Conservation (phyloP, 2,329 filamentous ascomycete genomes). For the Aspergillus sp. region DNA sequence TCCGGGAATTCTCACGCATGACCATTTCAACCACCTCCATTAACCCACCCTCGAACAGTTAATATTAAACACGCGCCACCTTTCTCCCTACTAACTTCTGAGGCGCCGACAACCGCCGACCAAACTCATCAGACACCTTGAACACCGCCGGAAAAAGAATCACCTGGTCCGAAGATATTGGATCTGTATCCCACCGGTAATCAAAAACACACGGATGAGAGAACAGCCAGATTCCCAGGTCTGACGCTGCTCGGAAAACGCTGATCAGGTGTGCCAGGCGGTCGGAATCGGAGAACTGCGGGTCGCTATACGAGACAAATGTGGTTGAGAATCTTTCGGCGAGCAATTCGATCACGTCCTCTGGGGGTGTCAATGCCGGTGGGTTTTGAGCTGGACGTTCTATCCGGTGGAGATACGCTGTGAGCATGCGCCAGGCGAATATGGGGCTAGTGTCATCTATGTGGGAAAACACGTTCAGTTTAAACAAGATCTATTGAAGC, state of each 20-base stretch:
- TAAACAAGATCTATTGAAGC: not conserved
- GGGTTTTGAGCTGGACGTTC: not conserved
- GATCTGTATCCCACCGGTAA: conserved; percentile 15
- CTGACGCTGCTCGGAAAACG: conserved; percentile 19
- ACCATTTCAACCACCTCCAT: not conserved
- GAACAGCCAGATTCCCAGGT: conserved; percentile 29
- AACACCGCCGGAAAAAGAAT: conserved; percentile 19
- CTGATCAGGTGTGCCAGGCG: conserved; percentile 20
- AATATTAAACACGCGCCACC: conserved; percentile 4
- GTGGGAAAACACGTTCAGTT: not conserved
- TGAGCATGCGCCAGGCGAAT: conserved; percentile 32
- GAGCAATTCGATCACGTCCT: conserved; percentile 1
- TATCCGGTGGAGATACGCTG: conserved; percentile 17
- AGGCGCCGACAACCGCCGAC: conserved; percentile 10
- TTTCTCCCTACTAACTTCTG: conserved; percentile 18
- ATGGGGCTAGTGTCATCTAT: conserved; percentile 14
- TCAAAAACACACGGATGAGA: conserved; percentile 26
- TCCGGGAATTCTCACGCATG: too few species aligned
- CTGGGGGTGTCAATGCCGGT: not conserved
- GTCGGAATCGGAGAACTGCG: conserved; percentile 12
- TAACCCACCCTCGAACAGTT: not conserved
- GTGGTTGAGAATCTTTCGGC: conserved; percentile 17
- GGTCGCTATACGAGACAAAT: conserved; percentile 22
- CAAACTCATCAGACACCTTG: conserved; percentile 23
- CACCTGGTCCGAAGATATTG: not conserved